phyloP scores from a whole-genome alignment of 371 early-diverging fungal species.

The Apophysomyces sp. region DNA sequence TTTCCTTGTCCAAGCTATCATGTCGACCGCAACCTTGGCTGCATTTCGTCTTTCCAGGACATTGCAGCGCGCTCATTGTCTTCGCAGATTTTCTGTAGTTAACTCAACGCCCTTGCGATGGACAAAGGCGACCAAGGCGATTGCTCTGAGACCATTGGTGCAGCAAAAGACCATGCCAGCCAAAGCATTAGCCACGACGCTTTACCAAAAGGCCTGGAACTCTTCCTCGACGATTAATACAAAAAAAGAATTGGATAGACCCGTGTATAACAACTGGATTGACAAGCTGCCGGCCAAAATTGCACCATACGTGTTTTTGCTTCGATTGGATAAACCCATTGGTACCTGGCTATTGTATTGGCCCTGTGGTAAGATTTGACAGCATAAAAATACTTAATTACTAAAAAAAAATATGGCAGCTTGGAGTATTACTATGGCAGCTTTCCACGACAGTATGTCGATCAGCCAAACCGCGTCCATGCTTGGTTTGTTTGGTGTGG shows the following conservation, averaged over 20 bases:
- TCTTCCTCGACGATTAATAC: not conserved
- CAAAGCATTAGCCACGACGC: not conserved
- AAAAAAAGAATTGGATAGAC: not conserved
- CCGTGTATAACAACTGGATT: slow-evolving; percentile 38
- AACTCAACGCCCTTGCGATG: not conserved
- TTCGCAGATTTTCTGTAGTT: not conserved
- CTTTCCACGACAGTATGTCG: slow-evolving; percentile 57
- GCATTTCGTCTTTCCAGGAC: not conserved
- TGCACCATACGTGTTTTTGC: slow-evolving; percentile 74
- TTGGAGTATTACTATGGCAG: slow-evolving; percentile 84
- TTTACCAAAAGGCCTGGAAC: not conserved
- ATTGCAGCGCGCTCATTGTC: not conserved
- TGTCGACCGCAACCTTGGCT: not conserved
- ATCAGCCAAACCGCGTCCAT: slow-evolving; percentile 54
- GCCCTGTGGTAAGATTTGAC: slow-evolving; percentile 72
- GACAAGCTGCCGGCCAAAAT: slow-evolving; percentile 42
- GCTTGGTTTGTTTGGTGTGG: slow-evolving; percentile 84
- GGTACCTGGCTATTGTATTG: slow-evolving; percentile 91
- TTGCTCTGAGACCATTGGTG: not conserved
- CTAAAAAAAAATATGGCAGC: slow-evolving; percentile 33
- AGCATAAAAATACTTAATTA: not conserved
- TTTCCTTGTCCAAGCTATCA: not conserved
- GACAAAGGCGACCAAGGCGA: not conserved
- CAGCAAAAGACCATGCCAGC: not conserved
- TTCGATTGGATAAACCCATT: slow-evolving; percentile 88